A percentile compares a stretch with the other conserved stretches of the same genome.
These are phyloP conservation scores for Plectosphaerella plurivora DNA, from an alignment of 2,329 filamentous ascomycete genomes.

Conservation along the genomic window DNA sequence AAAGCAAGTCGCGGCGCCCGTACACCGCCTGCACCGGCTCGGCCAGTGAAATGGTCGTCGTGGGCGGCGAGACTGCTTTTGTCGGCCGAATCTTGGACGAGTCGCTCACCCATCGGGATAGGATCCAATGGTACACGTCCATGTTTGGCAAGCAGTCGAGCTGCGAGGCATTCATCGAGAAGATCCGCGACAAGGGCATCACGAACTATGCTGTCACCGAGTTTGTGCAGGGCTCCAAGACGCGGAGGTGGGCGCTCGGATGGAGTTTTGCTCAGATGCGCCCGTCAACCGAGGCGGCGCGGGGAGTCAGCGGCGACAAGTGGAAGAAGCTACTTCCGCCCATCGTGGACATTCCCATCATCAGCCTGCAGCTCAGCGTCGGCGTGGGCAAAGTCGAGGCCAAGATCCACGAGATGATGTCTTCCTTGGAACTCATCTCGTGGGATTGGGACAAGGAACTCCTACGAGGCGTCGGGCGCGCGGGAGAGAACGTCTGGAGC, in stretches of 20 bases:
- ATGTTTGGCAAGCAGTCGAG: constrained; percentile 84
- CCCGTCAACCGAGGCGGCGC: constrained; percentile 45
- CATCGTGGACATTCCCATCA: constrained; percentile 31
- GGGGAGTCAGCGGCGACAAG: constrained; percentile 34
- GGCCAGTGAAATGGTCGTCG: constrained; percentile 78
- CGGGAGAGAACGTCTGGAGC: constrained; percentile 73
- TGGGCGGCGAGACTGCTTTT: constrained; percentile 74
- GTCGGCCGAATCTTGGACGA: constrained; percentile 67
- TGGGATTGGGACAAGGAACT: constrained; percentile 60
- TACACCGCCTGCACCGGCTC: constrained; percentile 73
- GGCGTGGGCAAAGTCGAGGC: constrained; percentile 30
- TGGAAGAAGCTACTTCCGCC: constrained; percentile 40
- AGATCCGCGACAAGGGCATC: constrained; percentile 51
- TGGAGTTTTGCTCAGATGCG: constrained; percentile 77
- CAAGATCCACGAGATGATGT: constrained; percentile 40
- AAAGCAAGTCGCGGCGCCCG: constrained; percentile 62
- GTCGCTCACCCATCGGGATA: constrained; percentile 52
- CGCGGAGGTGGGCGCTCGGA: constrained; percentile 78
- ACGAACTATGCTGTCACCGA: constrained; percentile 79
- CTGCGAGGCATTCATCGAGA: constrained; percentile 57
- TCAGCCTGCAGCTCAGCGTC: constrained; percentile 41
- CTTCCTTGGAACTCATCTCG: constrained; percentile 48
- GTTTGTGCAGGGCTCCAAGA: constrained; percentile 73
- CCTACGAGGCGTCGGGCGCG: constrained; percentile 56
- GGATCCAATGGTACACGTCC: constrained; percentile 81